Evolutionary conservation across 2,329 filamentous ascomycete species (phyloP).

Genomic region (Monosporascus sp.): DNA sequence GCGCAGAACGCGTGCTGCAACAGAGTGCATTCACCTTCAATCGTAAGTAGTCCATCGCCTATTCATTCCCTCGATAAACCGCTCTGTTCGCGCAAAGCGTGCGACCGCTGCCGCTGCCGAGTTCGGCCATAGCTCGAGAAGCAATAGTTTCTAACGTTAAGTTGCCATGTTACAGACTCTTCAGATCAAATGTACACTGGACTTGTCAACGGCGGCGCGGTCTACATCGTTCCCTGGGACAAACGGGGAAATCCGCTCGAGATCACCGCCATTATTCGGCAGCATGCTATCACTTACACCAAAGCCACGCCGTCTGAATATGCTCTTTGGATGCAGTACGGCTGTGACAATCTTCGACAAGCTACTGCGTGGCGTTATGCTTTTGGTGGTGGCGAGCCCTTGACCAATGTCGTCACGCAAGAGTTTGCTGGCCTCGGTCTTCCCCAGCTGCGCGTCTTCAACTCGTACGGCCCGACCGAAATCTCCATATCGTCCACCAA

Average conservation of each 20-base stretch:
- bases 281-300: slow-evolving; percentile 30
- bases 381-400: slow-evolving; percentile 27
- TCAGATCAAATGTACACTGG: slow-evolving; percentile 23
- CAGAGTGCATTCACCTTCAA: slow-evolving; percentile 24
- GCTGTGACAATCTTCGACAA: slow-evolving; percentile 2
- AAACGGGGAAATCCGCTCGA: slow-evolving; percentile 23
- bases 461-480: slow-evolving; percentile 14
- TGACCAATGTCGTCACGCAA: slow-evolving; percentile 4
- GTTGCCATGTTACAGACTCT: no score
- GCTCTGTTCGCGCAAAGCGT: no score
- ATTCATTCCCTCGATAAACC: no score
- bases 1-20: slow-evolving; percentile 26
- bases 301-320: slow-evolving; percentile 36
- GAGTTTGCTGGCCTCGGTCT: slow-evolving; percentile 8
- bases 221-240: slow-evolving; percentile 22
- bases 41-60: no score
- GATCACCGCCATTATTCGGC: slow-evolving; percentile 27
- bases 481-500: slow-evolving; percentile 4
- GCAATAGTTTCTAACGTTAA: no score
- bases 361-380: slow-evolving; percentile 25
- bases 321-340: slow-evolving; percentile 14
- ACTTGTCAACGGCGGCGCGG: slow-evolving; percentile 22
- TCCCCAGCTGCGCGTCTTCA: slow-evolving; percentile 7
- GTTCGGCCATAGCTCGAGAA: no score
- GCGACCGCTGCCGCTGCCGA: no score